Percentiles rank a stretch among this genome's conserved stretches.
Evolutionary conservation across 2,329 filamentous ascomycete species (phyloP).

Genomic region (Knufia petricola): DNA sequence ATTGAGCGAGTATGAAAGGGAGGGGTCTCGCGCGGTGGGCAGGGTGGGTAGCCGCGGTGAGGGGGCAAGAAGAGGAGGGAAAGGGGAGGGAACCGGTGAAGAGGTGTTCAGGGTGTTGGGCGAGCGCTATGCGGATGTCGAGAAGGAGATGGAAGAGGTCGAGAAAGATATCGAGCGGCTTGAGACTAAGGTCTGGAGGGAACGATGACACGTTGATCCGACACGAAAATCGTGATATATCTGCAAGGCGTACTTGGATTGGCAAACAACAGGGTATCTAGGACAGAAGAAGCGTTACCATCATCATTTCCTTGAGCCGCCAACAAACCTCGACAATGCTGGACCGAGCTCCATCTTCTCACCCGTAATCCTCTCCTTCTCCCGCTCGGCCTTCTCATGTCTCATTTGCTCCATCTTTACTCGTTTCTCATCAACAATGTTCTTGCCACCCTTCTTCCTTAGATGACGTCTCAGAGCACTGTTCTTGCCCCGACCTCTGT

Average conservation of each 20-base stretch:
- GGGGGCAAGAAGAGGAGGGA: conserved; percentile 15
- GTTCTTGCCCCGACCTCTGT: conserved; percentile 80
- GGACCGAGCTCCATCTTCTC: conserved; percentile 72
- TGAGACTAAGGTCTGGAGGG: conserved; percentile 6
- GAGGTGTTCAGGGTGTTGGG: conserved; percentile 30
- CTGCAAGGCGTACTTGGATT: not conserved
- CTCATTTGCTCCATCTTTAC: conserved; percentile 75
- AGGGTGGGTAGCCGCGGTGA: conserved; percentile 5
- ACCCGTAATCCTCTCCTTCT: conserved; percentile 56
- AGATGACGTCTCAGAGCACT: conserved; percentile 78
- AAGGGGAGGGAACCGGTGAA: not conserved
- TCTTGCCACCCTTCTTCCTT: conserved; percentile 83
- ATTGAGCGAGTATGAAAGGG: conserved; percentile 28
- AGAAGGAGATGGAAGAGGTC: conserved; percentile 30
- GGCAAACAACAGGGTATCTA: not conserved
- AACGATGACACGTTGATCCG: too few relatives aligned
- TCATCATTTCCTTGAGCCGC: conserved; percentile 21
- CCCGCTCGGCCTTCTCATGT: conserved; percentile 56
- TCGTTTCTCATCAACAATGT: conserved; percentile 92
- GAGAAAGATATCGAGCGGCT: conserved; percentile 29
- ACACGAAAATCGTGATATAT: too few relatives aligned
- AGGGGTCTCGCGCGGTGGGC: conserved; percentile 10
- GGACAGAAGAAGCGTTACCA: not conserved
- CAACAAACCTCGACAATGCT: conserved; percentile 74
- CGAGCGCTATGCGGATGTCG: conserved; percentile 30